Percentiles rank a stretch among this genome's conserved stretches.
Conservation (phyloP, 768 basidiomycete species). For the Lactarius evosmus region DNA sequence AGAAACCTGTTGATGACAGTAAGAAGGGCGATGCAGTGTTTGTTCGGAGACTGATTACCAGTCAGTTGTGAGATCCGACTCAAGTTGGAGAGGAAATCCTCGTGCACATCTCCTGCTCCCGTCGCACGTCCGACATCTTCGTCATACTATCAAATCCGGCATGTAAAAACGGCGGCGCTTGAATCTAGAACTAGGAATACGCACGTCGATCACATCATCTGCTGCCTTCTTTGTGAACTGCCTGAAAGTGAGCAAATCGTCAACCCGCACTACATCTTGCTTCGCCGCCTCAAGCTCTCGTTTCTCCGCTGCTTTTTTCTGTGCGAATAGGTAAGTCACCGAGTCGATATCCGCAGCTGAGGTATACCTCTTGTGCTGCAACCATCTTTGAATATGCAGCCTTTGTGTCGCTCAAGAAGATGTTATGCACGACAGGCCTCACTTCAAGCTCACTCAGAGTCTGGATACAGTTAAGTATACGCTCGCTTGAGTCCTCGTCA, state of each 20-base stretch:
- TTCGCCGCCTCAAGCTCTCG: constrained; percentile 74
- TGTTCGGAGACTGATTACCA: constrained; percentile 43
- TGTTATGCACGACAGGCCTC: constrained; percentile 55
- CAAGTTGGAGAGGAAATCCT: constrained; percentile 93
- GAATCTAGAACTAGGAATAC: constrained; percentile 27
- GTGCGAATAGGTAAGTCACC: background rate
- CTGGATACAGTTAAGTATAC: constrained; percentile 94
- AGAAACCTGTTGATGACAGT: constrained; percentile 63
- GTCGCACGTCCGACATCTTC: constrained; percentile 88
- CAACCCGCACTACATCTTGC: constrained; percentile 78
- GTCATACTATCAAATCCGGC: constrained; percentile 58
- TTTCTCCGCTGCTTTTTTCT: constrained; percentile 92
- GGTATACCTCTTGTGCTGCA: constrained; percentile 80
- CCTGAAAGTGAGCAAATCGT: constrained; percentile 87
- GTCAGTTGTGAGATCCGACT: constrained; percentile 92
- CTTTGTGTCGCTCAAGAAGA: constrained; percentile 85
- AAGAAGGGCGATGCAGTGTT: constrained; percentile 4
- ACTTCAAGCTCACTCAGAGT: constrained; percentile 78
- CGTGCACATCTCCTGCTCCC: constrained; percentile 74
- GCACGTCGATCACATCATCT: constrained; percentile 73
- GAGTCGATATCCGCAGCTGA: background rate
- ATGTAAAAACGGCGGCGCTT: background rate
- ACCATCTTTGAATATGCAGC: constrained; percentile 94
- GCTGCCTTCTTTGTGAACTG: constrained; percentile 92
- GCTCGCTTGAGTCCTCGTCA: constrained; percentile 96